Evolutionary conservation across 1,284 basidiomycete genomes (phyloP).

Genomic region (Papiliotrema terrestris): DNA sequence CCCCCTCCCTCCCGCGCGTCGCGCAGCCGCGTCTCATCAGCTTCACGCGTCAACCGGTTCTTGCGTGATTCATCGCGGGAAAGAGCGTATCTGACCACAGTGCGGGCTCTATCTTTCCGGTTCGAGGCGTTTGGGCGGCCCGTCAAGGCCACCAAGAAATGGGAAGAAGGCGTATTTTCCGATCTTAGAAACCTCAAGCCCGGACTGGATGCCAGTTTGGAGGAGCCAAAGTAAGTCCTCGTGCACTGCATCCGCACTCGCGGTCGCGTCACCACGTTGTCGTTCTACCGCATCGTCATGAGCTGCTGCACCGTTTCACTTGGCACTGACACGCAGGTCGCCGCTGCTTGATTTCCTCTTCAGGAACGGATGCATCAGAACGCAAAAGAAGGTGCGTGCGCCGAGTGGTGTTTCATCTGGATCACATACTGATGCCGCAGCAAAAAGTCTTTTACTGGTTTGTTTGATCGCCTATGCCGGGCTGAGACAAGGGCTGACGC

Average conservation of each 20-base stretch:
- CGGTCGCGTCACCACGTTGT: no score
- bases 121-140: conserved; percentile 74
- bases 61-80: no score
- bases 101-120: conserved; percentile 79
- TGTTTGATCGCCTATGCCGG: no score
- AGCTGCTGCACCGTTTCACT: not conserved
- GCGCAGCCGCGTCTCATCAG: no score
- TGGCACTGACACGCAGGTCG: conserved; percentile 21
- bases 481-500: no score
- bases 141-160: conserved; percentile 44
- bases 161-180: conserved; percentile 81
- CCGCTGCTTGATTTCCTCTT: conserved; percentile 82
- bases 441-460: conserved; percentile 72
- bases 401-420: not conserved
- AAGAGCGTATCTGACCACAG: conserved; percentile 34
- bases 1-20: no score
- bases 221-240: conserved; percentile 73
- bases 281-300: no score
- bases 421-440: conserved; percentile 10
- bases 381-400: conserved; percentile 87
- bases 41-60: no score
- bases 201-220: conserved; percentile 79
- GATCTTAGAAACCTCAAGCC: conserved; percentile 88
- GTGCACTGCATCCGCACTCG: no score
- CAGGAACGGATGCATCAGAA: conserved; percentile 90